Evolutionary conservation across 441 rosid genomes (phyloP), one percentile per base, ranked within the genome.

Genomic region (Pelargonium citronellum): DNA sequence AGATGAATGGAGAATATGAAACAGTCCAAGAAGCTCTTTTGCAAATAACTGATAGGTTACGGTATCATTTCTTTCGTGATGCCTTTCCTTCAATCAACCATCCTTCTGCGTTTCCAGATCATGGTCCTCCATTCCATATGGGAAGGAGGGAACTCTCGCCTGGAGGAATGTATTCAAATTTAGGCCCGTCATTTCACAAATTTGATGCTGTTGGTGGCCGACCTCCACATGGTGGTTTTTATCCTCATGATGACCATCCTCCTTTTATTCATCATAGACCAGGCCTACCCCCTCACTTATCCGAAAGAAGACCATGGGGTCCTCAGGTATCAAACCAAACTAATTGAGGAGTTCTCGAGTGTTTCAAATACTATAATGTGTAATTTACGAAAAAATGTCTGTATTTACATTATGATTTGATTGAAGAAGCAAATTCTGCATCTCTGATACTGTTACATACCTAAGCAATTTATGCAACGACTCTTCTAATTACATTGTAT

Each of bases 61-160:
- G 77, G 53, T 80, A 85, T 79, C 87, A 86, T 77, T 85, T 82
- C 71, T 88, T 90, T 71, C 90, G 86, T 16, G 86, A 84, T 69
- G 72, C 72, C 74, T 84, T 80, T 73, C 83, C 87, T 77, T 79
- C 85, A 62, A 70, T 67, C 19, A 82, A 83, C 71, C 91, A 77
- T 71, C 84, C 81, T 75, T 69, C 83, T 63, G 71, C 86, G 64
- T 83, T 80, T 75, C 17, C 82, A 44, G 89, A 87, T 78, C 91
- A 84, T 67, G 75, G 61, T 30, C 84, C 86, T 46, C 87, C 90
- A 55, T 85, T 87, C 58, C 88, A 71, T 76, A 70, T 80, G 78
- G 90, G 93, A 73, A 80, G 92, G 84, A 87, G 87, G 72, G 90
- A 88, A 69, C 64, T 83, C 71, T 90, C 96, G 17, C 89, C 93